Conservation (phyloP, 805 yeast species). For the Spathaspora arborariae region DNA sequence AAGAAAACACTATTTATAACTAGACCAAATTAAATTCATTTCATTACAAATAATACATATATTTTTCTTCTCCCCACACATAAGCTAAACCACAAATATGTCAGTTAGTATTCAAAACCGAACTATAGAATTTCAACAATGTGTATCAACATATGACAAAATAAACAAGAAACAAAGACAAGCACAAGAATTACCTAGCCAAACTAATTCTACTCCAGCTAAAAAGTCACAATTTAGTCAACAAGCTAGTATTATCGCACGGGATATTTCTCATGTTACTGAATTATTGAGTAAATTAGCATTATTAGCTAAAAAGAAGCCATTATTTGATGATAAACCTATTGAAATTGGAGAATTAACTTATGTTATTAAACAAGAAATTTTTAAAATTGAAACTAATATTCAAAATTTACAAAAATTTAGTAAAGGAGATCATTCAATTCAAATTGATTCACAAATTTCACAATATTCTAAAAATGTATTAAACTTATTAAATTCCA, state of each 20-base stretch:
- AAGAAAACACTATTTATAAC: too few relatives aligned
- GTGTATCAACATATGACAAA: conserved; percentile 73
- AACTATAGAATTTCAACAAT: conserved; percentile 88
- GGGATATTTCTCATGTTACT: conserved; percentile 84
- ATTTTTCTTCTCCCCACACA: neutral
- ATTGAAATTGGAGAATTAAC: conserved; percentile 91
- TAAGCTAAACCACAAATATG: conserved; percentile 8
- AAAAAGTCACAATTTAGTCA: conserved; percentile 39
- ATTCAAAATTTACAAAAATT: conserved; percentile 58
- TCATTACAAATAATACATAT: neutral
- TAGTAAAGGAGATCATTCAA: conserved; percentile 42
- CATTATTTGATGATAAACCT: conserved; percentile 90
- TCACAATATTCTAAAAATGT: conserved; percentile 80
- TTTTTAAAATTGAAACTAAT: conserved; percentile 72
- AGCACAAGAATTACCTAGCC: conserved; percentile 15
- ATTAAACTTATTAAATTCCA: conserved; percentile 79
- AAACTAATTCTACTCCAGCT: conserved; percentile 12
- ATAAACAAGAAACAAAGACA: conserved; percentile 43
- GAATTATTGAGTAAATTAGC: conserved; percentile 79
- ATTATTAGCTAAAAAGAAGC: conserved; percentile 79
- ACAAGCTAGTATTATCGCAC: conserved; percentile 81
- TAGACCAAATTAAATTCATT: too few relatives aligned
- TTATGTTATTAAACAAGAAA: conserved; percentile 80
- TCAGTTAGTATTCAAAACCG: conserved; percentile 61
- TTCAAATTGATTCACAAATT: conserved; percentile 54